Base-by-base conservation (phyloP, 345 rosid species). In the Eucalyptus regnans region DNA sequence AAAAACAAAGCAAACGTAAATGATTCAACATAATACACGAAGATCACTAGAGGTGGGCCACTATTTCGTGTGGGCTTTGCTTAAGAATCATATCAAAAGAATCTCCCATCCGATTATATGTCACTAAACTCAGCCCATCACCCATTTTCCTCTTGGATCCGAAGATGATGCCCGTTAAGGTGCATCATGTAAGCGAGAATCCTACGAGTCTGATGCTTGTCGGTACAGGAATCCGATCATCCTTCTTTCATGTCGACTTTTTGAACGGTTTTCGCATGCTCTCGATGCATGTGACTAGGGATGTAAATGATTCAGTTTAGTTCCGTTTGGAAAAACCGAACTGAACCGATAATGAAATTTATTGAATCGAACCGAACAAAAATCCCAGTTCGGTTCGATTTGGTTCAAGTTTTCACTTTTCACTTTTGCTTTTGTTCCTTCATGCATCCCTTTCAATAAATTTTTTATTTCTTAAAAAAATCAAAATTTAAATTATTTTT, bases 371-470 rank as follows among this genome's bases (percentile, higher is more conserved):
- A 51, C 6, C 2, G 1, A 51, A 51, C 54, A 51, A 51, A 51
- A 51, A 51, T 51, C 54, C 8, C 6, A 0, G 6, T 51, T 51
- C 4, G 1, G 20, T 51, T 51, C 1, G 4, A 51, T 51, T 1
- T 51, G 20, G 3, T 51, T 51, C 8, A 16, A 0, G 16, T 16
- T 50, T 50, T 51, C 1, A 0, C 0, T 51, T 51, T 51, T 51
- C 20, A 51, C 7, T 50, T 50, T 50, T 50, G 0, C 2, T 50
- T 50, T 50, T 16, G n/a, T 5, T 50, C 16, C 16, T 16, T 46
- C 8, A 50, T 16, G 8, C 54, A 50, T 0, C 54, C 1, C 8
- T 50, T 50, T 50, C 20, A 16, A 50, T 50, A 50, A 50, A 6
- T 50, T 15, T 16, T 50, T 50, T 50, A 50, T 50, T 50, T 50